Evolutionary conservation across 2,329 filamentous ascomycete genomes (phyloP).

Genomic region (Rugonectria rugulosa): DNA sequence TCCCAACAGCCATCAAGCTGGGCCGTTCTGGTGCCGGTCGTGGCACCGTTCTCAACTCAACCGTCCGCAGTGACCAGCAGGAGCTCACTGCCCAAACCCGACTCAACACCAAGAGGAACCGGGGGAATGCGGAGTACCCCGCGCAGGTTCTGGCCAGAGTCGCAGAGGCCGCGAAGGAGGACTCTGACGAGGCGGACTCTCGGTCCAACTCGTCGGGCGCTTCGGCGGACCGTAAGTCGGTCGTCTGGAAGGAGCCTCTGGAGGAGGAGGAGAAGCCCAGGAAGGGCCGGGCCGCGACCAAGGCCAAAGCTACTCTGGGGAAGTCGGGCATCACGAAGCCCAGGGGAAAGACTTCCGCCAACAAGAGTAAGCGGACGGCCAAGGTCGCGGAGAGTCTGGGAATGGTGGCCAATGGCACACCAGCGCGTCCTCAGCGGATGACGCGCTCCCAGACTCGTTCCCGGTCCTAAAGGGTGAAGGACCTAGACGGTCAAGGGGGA

Average conservation of each 20-base stretch:
- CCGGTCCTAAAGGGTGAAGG: slow-evolving; percentile 25
- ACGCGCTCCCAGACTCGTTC: slow-evolving; percentile 42
- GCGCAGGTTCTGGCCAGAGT: slow-evolving; percentile 44
- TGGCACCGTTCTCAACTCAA: slow-evolving; percentile 31
- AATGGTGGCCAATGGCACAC: slow-evolving; percentile 46
- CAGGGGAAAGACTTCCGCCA: slow-evolving; percentile 21
- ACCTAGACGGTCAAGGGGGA: background rate
- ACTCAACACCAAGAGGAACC: slow-evolving; percentile 46
- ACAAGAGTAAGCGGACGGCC: slow-evolving; percentile 37
- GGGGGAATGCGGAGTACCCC: slow-evolving; percentile 46
- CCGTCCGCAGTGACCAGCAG: slow-evolving; percentile 42
- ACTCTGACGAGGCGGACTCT: slow-evolving; percentile 28
- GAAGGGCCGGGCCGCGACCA: slow-evolving; percentile 32
- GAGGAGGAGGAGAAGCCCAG: slow-evolving; percentile 37
- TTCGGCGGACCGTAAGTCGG: slow-evolving; percentile 37
- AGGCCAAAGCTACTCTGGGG: slow-evolving; percentile 33
- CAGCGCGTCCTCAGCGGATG: slow-evolving; percentile 42
- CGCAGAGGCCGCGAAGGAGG: slow-evolving; percentile 32
- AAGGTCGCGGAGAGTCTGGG: slow-evolving; percentile 43
- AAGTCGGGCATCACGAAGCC: slow-evolving; percentile 43
- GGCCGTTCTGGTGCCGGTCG: slow-evolving; percentile 36
- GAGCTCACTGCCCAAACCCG: slow-evolving; percentile 45
- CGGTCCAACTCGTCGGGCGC: slow-evolving; percentile 2
- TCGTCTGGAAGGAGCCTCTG: slow-evolving; percentile 46
- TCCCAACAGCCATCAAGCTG: slow-evolving; percentile 46